phyloP scores from a whole-genome alignment of 2,329 filamentous ascomycete species.

The Teratosphaeriaceae sp. region DNA sequence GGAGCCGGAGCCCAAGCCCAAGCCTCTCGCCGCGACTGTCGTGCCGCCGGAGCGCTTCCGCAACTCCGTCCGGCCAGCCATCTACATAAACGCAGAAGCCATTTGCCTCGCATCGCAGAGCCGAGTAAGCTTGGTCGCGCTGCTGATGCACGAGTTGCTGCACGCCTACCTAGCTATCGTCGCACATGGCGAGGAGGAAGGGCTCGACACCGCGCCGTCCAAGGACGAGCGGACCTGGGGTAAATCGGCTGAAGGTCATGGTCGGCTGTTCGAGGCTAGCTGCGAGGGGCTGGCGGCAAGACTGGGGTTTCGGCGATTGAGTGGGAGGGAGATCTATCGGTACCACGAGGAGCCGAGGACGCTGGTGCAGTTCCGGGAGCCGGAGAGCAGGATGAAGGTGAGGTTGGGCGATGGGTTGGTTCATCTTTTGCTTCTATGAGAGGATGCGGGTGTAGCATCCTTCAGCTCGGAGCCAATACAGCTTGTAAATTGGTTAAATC shows the following conservation, averaged over 20 bases:
- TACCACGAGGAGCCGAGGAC: neutral
- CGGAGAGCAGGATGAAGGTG: neutral
- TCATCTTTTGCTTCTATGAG: neutral
- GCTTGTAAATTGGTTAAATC: too few species aligned
- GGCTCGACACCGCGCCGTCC: neutral
- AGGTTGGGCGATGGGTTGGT: neutral
- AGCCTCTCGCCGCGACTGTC: neutral
- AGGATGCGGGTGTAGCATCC: neutral
- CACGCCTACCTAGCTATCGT: slow-evolving; percentile 4
- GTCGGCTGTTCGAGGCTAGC: neutral
- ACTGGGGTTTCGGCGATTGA: neutral
- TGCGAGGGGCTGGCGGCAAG: slow-evolving; percentile 1
- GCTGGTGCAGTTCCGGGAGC: neutral
- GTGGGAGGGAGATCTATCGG: neutral
- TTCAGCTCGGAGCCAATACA: too few species aligned
- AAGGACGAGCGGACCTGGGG: neutral
- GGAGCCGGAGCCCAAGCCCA: too few species aligned
- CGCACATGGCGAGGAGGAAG: neutral
- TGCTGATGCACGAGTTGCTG: slow-evolving; percentile 5
- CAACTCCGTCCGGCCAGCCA: slow-evolving; percentile 1
- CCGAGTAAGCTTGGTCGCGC: neutral
- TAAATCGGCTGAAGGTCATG: neutral
- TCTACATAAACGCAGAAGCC: slow-evolving; percentile 3
- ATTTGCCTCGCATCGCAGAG: slow-evolving; percentile 1
- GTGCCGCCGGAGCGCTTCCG: slow-evolving; percentile 1